Conservation (phyloP, 257 asterid genomes). For the Verbascum thapsus region DNA sequence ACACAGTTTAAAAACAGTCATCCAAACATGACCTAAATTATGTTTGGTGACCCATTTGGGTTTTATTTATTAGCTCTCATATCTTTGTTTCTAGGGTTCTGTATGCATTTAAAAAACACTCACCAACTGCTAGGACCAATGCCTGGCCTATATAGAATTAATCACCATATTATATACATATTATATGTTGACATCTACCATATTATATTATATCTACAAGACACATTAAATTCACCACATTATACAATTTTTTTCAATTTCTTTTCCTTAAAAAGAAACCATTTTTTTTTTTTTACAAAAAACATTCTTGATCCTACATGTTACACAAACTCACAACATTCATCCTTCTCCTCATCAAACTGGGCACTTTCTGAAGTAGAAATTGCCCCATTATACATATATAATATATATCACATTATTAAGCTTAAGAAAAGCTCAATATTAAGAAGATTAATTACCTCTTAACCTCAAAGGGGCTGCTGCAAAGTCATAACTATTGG, state of each 20-base stretch:
- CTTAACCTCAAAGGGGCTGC: constrained; percentile 53
- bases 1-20: too few relatives aligned
- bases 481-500: constrained; percentile 80
- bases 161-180: too few relatives aligned
- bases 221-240: too few relatives aligned
- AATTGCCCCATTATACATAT: constrained; percentile 30
- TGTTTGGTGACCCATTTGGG: constrained; percentile 25
- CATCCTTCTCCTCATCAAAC: neutral
- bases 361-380: constrained; percentile 26
- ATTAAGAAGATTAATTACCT: neutral
- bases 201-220: too few relatives aligned
- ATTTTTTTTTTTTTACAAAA: constrained; percentile 24
- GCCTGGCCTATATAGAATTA: too few relatives aligned
- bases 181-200: too few relatives aligned
- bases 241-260: too few relatives aligned
- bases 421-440: neutral
- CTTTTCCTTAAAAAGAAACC: neutral
- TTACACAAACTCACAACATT: constrained; percentile 4
- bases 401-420: neutral
- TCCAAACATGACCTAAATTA: too few relatives aligned
- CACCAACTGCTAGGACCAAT: constrained; percentile 11
- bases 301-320: constrained; percentile 32
- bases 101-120: neutral
- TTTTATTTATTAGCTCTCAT: neutral
- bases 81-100: constrained; percentile 12